Evolutionary conservation across 192 early-diverging fungal genomes (phyloP).

Genomic region (Endogone sp.): DNA sequence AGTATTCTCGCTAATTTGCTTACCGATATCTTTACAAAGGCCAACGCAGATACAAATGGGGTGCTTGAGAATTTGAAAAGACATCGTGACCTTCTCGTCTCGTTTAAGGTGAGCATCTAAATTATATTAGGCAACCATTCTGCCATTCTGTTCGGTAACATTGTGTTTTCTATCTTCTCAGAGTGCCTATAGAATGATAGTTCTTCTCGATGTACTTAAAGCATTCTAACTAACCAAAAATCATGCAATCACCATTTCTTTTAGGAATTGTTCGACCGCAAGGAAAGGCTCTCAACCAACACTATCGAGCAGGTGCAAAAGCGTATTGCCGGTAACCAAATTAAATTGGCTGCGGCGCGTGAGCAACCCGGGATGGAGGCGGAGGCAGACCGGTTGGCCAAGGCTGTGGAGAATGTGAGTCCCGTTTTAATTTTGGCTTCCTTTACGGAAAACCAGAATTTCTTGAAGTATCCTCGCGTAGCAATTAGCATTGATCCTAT

Average conservation of each 20-base stretch:
- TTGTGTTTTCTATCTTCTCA: no score
- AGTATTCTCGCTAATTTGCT: background rate
- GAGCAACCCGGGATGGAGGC: conserved; percentile 34
- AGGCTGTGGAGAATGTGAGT: conserved; percentile 33
- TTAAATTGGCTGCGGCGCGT: conserved; percentile 41
- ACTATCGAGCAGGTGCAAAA: conserved; percentile 49
- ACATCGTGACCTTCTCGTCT: conserved; percentile 60
- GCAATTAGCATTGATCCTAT: no score
- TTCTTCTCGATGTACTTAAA: no score
- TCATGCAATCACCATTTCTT: no score
- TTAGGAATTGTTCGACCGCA: conserved; percentile 50
- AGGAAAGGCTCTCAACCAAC: conserved; percentile 40
- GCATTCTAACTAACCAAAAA: no score
- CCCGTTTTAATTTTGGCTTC: no score
- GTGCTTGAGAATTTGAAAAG: conserved; percentile 60
- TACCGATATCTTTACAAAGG: conserved; percentile 8
- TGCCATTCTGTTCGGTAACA: no score
- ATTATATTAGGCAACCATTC: no score
- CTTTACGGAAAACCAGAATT: no score
- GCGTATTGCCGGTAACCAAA: conserved; percentile 44
- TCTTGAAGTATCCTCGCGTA: no score
- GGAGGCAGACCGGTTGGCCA: conserved; percentile 31
- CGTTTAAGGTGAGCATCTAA: conserved; percentile 44
- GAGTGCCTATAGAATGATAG: no score
- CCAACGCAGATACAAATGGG: conserved; percentile 33